Conservation (phyloP, 257 asterid genomes). For the Solanum chmielewskii region DNA sequence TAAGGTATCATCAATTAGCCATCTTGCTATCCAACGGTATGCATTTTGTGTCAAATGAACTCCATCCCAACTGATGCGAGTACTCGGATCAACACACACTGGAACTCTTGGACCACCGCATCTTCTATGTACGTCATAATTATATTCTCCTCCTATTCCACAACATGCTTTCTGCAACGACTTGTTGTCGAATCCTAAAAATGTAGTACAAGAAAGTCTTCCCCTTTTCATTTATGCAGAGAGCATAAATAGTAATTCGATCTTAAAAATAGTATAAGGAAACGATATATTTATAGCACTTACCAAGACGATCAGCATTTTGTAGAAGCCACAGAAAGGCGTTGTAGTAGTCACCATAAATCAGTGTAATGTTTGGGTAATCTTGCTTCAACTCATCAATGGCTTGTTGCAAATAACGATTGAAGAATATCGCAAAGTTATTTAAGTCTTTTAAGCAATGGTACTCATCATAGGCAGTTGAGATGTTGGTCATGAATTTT, state of each 20-base stretch:
- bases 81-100: background rate
- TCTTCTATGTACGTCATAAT: background rate
- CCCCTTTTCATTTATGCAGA: background rate
- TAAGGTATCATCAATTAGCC: background rate
- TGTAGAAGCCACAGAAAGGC: conserved; percentile 1
- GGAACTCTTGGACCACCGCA: background rate
- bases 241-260: background rate
- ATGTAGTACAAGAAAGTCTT: background rate
- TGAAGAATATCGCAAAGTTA: background rate
- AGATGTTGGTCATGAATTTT: background rate
- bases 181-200: conserved; percentile 2
- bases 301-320: background rate
- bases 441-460: background rate
- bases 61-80: conserved; percentile 17
- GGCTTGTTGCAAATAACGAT: background rate
- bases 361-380: background rate
- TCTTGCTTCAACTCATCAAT: background rate
- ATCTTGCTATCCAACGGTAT: background rate
- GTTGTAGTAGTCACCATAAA: conserved; percentile 5
- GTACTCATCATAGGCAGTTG: background rate
- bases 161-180: conserved; percentile 8
- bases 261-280: background rate
- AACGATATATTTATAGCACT: background rate
- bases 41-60: conserved; percentile 13
- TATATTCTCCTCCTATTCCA: conserved; percentile 17